Conservation (phyloP, 495 filamentous ascomycete genomes). For the Aspergillus mulundensis region DNA sequence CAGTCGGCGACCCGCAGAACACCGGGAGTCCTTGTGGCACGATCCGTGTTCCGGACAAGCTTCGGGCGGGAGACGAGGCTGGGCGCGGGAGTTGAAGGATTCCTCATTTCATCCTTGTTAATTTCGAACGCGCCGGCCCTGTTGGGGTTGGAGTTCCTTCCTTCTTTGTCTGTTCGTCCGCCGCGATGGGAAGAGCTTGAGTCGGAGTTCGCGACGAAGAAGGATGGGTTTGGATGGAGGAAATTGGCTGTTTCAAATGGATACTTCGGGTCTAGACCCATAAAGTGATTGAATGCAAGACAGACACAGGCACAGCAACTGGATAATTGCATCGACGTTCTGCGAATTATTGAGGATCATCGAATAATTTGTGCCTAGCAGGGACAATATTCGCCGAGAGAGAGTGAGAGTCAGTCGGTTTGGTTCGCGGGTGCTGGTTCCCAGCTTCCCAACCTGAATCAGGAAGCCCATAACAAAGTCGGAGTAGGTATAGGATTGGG, state of each 20-base stretch:
- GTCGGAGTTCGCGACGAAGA: background rate
- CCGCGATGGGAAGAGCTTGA: background rate
- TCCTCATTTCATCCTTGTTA: constrained; percentile 10
- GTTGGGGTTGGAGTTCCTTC: background rate
- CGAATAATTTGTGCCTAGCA: too few species aligned
- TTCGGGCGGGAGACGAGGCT: constrained; percentile 1
- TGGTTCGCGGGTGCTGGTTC: too few species aligned
- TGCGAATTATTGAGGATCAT: background rate
- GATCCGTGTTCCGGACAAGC: constrained; percentile 12
- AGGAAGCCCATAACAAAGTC: too few species aligned
- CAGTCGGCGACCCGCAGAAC: background rate
- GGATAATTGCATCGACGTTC: background rate
- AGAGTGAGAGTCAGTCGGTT: too few species aligned
- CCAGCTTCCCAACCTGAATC: too few species aligned
- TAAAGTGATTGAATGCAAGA: background rate
- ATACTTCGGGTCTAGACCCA: background rate
- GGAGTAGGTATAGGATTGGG: too few species aligned
- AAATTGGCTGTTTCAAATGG: background rate
- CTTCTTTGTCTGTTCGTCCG: background rate
- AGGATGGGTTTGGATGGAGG: background rate
- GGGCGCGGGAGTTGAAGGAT: constrained; percentile 4
- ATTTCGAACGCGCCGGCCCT: background rate
- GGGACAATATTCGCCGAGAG: too few species aligned
- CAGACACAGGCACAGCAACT: background rate
- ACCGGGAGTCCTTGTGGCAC: background rate